These are phyloP conservation scores for Colletotrichum spinosum DNA, from an alignment of 2,329 filamentous ascomycete genomes.

Conservation along the genomic window DNA sequence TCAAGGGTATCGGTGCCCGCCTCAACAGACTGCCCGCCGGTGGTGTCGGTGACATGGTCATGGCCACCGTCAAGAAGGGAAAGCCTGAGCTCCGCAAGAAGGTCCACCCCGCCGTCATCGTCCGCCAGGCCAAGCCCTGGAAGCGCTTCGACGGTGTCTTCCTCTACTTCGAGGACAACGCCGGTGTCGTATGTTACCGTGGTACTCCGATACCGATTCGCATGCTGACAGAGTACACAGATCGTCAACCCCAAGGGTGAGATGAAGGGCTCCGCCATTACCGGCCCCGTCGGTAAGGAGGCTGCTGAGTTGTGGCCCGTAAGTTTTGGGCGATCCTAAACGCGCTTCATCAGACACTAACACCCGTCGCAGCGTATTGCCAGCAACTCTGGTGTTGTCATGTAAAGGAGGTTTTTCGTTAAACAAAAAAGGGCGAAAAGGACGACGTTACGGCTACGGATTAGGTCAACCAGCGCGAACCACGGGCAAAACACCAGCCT, in stretches of 20 bases:
- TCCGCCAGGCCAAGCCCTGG: slow-evolving; percentile 99
- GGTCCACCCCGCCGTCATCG: slow-evolving; percentile 99
- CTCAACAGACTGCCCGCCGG: slow-evolving; percentile 97
- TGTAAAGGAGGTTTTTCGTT: slow-evolving; percentile 73
- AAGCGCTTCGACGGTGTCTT: slow-evolving; percentile 98
- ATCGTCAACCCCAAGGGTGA: slow-evolving; percentile 99
- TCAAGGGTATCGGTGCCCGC: slow-evolving; percentile 97
- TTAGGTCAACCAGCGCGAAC: slow-evolving; percentile 38
- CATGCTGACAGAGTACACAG: slow-evolving; percentile 61
- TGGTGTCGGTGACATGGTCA: slow-evolving; percentile 99
- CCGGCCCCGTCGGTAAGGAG: slow-evolving; percentile 99
- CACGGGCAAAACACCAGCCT: slow-evolving; percentile 31
- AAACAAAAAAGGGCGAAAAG: slow-evolving; percentile 37
- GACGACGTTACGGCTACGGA: slow-evolving; percentile 39
- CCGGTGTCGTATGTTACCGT: slow-evolving; percentile 85
- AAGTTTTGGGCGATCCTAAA: slow-evolving; percentile 55
- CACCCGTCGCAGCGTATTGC: slow-evolving; percentile 85
- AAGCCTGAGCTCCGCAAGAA: slow-evolving; percentile 99
- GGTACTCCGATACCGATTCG: not conserved
- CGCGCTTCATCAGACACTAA: slow-evolving; percentile 44
- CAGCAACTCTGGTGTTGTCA: slow-evolving; percentile 99
- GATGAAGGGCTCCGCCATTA: slow-evolving; percentile 99
- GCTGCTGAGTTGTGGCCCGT: slow-evolving; percentile 99
- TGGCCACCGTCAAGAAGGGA: slow-evolving; percentile 99
- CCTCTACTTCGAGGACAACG: slow-evolving; percentile 99